These are phyloP conservation scores for Forsythia suspensa DNA, from an alignment of 257 asterid species.

Conservation along the genomic window DNA sequence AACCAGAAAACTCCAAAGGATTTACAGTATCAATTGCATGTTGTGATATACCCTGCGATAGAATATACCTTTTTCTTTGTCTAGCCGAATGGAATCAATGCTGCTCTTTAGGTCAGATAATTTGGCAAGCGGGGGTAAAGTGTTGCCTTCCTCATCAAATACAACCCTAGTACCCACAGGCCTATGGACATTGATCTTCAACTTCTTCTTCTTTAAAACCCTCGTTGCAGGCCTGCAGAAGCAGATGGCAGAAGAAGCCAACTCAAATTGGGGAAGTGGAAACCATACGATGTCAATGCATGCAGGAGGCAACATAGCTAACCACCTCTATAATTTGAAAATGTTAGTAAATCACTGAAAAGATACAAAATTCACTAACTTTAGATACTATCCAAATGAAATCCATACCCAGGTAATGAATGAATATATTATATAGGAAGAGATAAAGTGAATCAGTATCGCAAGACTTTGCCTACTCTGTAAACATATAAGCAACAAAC, in stretches of 20 bases:
- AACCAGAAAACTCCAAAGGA: not conserved
- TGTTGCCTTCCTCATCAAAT: conserved; percentile 92
- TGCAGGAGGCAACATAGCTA: not conserved
- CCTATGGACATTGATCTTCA: conserved; percentile 87
- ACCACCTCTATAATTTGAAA: not conserved
- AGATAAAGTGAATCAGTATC: not conserved
- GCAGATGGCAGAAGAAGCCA: not conserved
- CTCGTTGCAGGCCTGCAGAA: conserved; percentile 62
- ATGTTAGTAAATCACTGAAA: not conserved
- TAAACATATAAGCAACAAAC: not conserved
- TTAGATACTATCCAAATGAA: too few relatives aligned
- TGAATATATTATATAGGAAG: too few relatives aligned
- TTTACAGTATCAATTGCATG: not conserved
- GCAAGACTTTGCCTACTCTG: not conserved
- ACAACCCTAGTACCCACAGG: conserved; percentile 93
- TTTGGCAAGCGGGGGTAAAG: conserved; percentile 80
- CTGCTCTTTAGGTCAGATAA: conserved; percentile 49
- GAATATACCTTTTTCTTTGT: conserved; percentile 68
- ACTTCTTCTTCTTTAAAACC: conserved; percentile 80
- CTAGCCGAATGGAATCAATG: conserved; percentile 48
- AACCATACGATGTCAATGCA: not conserved
- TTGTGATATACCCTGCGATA: not conserved
- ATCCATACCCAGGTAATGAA: too few relatives aligned
- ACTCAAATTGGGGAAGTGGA: not conserved
- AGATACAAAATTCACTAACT: not conserved